These are phyloP conservation scores for Apiospora koreana DNA, from an alignment of 2,329 filamentous ascomycete species.

Conservation along the genomic window DNA sequence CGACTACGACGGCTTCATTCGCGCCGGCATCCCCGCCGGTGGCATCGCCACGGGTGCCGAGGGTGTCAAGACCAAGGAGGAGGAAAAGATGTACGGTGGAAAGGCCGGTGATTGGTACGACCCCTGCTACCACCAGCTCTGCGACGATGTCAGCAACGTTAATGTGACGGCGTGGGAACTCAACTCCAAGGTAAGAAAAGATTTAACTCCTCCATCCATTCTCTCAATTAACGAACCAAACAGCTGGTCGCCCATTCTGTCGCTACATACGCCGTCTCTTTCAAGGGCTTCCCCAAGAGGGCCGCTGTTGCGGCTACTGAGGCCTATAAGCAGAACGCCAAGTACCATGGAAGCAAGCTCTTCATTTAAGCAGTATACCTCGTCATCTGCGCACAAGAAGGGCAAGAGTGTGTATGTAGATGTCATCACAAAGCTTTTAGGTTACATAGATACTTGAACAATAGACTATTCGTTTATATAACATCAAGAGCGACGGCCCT, in stretches of 20 bases:
- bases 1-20: slow-evolving; percentile 79
- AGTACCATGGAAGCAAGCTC: slow-evolving; percentile 53
- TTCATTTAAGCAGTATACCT: slow-evolving; percentile 37
- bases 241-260: slow-evolving; percentile 69
- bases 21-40: slow-evolving; percentile 70
- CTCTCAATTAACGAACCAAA: too few relatives aligned
- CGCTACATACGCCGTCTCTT: slow-evolving; percentile 67
- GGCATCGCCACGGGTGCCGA: slow-evolving; percentile 80
- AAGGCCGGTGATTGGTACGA: slow-evolving; percentile 62
- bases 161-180: slow-evolving; percentile 61
- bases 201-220: too few relatives aligned
- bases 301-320: slow-evolving; percentile 29
- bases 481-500: too few relatives aligned
- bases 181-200: slow-evolving; percentile 48
- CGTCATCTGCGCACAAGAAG: not conserved
- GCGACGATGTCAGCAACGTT: slow-evolving; percentile 59
- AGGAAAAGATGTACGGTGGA: slow-evolving; percentile 71
- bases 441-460: not conserved
- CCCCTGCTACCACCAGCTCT: slow-evolving; percentile 62
- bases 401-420: not conserved
- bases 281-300: slow-evolving; percentile 65
- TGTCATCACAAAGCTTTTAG: not conserved
- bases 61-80: slow-evolving; percentile 69
- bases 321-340: slow-evolving; percentile 37
- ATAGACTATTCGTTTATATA: not conserved